Evolutionary conservation across 306 rosid species (phyloP).

Genomic region (Cyamopsis tetragonoloba): DNA sequence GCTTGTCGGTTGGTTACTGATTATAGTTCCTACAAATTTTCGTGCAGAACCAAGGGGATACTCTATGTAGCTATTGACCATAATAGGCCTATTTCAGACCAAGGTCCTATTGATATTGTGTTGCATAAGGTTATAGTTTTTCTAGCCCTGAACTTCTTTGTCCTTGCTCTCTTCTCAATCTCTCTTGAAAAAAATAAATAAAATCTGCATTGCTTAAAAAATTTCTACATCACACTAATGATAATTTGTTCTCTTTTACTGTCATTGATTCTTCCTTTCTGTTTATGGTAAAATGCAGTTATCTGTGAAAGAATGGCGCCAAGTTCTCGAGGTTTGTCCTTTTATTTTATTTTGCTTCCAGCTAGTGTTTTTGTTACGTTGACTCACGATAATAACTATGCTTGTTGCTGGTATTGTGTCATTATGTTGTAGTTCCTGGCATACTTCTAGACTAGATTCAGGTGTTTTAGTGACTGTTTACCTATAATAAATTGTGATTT

Average conservation of each 20-base stretch:
- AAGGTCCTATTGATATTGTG: slow-evolving; percentile 88
- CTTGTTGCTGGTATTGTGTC: slow-evolving; percentile 4
- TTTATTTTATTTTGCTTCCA: background rate
- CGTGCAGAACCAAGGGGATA: slow-evolving; percentile 79
- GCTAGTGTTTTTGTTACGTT: background rate
- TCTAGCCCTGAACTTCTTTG: slow-evolving; percentile 9
- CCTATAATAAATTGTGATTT: background rate
- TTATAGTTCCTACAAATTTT: background rate
- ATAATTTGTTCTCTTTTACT: slow-evolving; percentile 14
- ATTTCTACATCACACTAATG: background rate
- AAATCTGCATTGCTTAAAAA: no score
- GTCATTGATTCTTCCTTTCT: slow-evolving; percentile 13
- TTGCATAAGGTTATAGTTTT: slow-evolving; percentile 64
- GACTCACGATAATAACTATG: background rate
- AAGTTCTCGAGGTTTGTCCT: slow-evolving; percentile 79
- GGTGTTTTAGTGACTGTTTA: slow-evolving; percentile 1
- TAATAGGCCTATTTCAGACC: slow-evolving; percentile 64
- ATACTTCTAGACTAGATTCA: slow-evolving; percentile 21
- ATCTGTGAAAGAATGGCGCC: slow-evolving; percentile 86
- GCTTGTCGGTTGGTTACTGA: slow-evolving; percentile 18
- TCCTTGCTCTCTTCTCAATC: background rate
- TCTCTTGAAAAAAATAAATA: background rate
- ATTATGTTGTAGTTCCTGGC: slow-evolving; percentile 14
- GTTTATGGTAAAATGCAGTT: slow-evolving; percentile 46
- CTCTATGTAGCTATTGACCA: slow-evolving; percentile 78